phyloP scores from a whole-genome alignment of 495 filamentous ascomycete genomes.

The Chaetomium cochliodes region DNA sequence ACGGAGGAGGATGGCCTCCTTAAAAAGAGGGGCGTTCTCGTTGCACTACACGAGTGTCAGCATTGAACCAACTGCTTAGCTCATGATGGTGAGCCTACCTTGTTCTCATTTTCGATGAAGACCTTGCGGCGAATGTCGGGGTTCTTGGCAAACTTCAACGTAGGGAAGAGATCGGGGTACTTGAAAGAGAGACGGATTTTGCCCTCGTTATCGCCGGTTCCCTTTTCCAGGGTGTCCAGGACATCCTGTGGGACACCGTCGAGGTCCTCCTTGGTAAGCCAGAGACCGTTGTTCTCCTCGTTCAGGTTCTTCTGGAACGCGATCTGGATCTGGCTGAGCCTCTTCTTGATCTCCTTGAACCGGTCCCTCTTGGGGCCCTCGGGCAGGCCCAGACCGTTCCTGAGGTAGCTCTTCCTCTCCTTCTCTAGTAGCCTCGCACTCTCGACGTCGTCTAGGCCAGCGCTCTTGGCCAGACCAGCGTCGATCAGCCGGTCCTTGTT shows the following conservation, averaged over 20 bases:
- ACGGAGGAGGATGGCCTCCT: conserved; percentile 79
- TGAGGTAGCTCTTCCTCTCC: conserved; percentile 57
- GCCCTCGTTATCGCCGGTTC: conserved; percentile 64
- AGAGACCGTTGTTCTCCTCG: conserved; percentile 59
- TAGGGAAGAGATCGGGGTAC: conserved; percentile 62
- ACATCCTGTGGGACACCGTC: conserved; percentile 60
- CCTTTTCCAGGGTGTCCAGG: conserved; percentile 62
- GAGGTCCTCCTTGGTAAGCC: conserved; percentile 59
- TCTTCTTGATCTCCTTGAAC: conserved; percentile 65
- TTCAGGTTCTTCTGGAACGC: conserved; percentile 61
- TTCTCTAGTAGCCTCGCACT: conserved; percentile 55
- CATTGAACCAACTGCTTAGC: not conserved
- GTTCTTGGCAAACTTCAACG: conserved; percentile 58
- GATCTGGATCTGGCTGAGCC: conserved; percentile 56
- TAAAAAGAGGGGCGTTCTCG: conserved; percentile 81
- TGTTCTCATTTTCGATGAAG: conserved; percentile 60
- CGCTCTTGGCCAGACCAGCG: conserved; percentile 31
- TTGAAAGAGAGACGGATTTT: conserved; percentile 60
- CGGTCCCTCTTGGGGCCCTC: conserved; percentile 55
- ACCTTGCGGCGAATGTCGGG: conserved; percentile 54
- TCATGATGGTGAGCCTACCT: conserved; percentile 35
- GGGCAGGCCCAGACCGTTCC: conserved; percentile 56
- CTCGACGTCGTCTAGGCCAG: conserved; percentile 46
- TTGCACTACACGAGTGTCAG: conserved; percentile 56
- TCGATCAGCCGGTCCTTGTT: conserved; percentile 37